Evolutionary conservation across 225 moss, liverwort and hornwort species (phyloP), one percentile per base, ranked within the genome.

Genomic region (Ulota crispa): DNA sequence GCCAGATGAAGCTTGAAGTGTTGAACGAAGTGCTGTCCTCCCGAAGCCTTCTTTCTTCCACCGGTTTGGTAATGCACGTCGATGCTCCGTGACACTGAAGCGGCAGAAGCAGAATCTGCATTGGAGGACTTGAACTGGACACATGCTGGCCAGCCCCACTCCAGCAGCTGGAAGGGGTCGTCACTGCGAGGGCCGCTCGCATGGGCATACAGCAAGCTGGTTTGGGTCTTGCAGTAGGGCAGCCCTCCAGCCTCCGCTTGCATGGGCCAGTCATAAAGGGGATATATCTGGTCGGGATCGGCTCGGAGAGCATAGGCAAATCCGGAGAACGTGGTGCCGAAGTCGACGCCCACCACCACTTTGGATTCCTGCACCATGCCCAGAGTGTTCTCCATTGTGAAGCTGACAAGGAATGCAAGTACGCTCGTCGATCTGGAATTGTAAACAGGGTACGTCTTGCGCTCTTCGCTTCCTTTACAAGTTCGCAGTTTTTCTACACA

Each of bases 261-360:
- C 80, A 34, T 68, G 18, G 87, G 83, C 83, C 76, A 80, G 9
- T 77, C 39, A 1, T 64, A 75, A 14, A 79, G 64, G 0, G 70
- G 75, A 47, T 70, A 82, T 0, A 80, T 26, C 0, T 27, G 37
- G 2, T 80, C 67, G 0, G 80, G 53, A 1, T 39, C 56, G 7
- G 75, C 37, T 70, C 75, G 55, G 5, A 76, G 80, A 16, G 80
- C 83, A 3, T 66, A 83, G 0, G 86, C 86, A 20, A 83, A 86
- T 1, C 86, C 83, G 0, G 82, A 83, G 50, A 79, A 86, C 27
- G 79, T 75, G 21, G 86, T 83, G 55, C 83, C 86, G 0, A 83
- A 86, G 71, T 83, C 83, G 6, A 86, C 63, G 0, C 78, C 91
- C 2, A 93, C 93, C 10, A 91, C 81, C 20, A 87, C 61, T 36